Percentiles rank a stretch among this genome's conserved stretches.
phyloP scores from a whole-genome alignment of 2,329 filamentous ascomycete genomes.

The Fusarium austroafricanum region DNA sequence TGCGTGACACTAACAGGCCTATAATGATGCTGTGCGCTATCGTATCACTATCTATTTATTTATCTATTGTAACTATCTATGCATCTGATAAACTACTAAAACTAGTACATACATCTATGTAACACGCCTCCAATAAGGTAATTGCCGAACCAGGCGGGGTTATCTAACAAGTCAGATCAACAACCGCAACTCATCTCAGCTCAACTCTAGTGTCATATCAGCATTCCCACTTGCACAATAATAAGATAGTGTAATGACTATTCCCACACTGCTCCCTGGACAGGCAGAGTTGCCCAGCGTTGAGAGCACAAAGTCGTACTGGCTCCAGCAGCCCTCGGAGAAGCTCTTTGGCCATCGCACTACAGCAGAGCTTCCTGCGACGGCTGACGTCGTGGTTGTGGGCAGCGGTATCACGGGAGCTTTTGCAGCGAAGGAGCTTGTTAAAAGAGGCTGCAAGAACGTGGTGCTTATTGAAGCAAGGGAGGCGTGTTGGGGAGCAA shows the following conservation, averaged over 20 bases:
- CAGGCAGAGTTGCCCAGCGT: conserved; percentile 69
- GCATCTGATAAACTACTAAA: conserved; percentile 13
- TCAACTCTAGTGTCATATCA: background rate
- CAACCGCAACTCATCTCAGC: background rate
- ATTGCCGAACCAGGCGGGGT: conserved; percentile 20
- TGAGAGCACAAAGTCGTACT: conserved; percentile 75
- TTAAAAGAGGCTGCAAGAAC: conserved; percentile 58
- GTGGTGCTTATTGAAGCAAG: conserved; percentile 81
- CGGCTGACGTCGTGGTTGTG: conserved; percentile 76
- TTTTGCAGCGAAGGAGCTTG: conserved; percentile 74
- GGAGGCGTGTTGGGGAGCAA: conserved; percentile 86
- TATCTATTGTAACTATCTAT: background rate
- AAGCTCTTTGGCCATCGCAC: conserved; percentile 75
- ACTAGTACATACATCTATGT: conserved; percentile 15
- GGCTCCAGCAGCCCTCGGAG: conserved; percentile 75
- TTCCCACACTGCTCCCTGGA: conserved; percentile 45
- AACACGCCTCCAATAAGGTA: background rate
- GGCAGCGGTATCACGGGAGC: conserved; percentile 83
- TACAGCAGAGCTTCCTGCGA: conserved; percentile 69
- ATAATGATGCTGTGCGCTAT: background rate
- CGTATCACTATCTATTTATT: conserved; percentile 4
- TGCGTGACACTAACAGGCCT: background rate
- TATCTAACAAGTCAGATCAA: background rate
- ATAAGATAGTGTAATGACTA: conserved; percentile 47
- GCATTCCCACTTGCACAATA: background rate